Evolutionary conservation across 1,139 yeast genomes (phyloP).

Genomic region (Yamadazyma buinensis): DNA sequence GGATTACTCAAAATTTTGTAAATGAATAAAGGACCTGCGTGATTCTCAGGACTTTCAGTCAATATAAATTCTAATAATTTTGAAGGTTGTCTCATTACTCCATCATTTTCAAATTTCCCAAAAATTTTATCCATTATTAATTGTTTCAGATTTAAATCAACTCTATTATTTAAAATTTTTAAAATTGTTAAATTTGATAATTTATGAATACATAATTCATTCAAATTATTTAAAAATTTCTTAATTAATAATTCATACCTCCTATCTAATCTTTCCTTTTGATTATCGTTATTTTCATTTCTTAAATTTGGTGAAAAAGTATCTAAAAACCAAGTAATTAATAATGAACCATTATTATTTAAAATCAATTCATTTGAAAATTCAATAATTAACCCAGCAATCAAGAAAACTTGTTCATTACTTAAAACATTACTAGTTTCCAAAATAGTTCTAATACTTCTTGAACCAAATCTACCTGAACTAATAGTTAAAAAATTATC

Average conservation of each 20-base stretch:
- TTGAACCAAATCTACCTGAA: conserved; percentile 89
- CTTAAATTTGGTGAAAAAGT: conserved; percentile 56
- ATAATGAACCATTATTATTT: conserved; percentile 82
- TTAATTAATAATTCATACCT: conserved; percentile 38
- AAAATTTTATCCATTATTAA: conserved; percentile 62
- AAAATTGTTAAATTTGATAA: conserved; percentile 80
- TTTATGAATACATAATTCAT: conserved; percentile 73
- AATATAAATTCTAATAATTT: conserved; percentile 45
- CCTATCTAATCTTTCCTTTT: conserved; percentile 42
- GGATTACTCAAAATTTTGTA: conserved; percentile 76
- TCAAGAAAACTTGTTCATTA: conserved; percentile 64
- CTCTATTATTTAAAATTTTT: conserved; percentile 70
- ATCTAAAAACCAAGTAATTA: conserved; percentile 93
- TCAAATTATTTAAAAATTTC: conserved; percentile 59
- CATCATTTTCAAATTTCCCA: conserved; percentile 38
- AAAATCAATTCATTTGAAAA: conserved; percentile 78
- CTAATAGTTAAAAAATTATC: conserved; percentile 79
- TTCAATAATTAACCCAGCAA: conserved; percentile 73
- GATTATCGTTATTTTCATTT: conserved; percentile 22
- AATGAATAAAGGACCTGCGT: conserved; percentile 81
- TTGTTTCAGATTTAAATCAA: conserved; percentile 61
- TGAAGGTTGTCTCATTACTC: conserved; percentile 22
- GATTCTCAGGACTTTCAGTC: conserved; percentile 45
- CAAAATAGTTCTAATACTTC: conserved; percentile 89
- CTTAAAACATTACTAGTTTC: conserved; percentile 58